Evolutionary conservation across 2,329 filamentous ascomycete genomes (phyloP), one percentile per base, ranked within the genome.

Genomic region (Calycina herbarum): DNA sequence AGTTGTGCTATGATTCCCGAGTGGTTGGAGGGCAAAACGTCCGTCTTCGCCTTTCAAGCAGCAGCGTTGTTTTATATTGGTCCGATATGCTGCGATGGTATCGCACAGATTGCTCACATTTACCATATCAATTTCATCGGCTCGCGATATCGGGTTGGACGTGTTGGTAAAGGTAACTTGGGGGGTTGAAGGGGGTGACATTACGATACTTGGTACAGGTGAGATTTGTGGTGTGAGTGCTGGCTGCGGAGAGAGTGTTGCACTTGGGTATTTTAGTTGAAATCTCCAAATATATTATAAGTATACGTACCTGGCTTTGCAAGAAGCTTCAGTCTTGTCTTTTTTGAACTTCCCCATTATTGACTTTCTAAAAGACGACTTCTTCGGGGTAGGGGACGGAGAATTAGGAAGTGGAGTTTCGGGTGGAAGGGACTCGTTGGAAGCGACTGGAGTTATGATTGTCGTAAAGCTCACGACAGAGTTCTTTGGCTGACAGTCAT

Each of bases 1-100:
- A 11, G 45, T 51, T 11, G 42, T 42, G 61, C 35, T 24, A 3
- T 56, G 24, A 35, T 57, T 64, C 33, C 62, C 61, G 5, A 64
- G 59, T 6, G 65, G 67, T 29, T 64, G 54, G 5, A 69, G 42
- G 40, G 63, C 20, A 58, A 67, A 69, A 51, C 64, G 61, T 24
- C 40, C 56, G 42, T 45, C 35, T 3, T 64, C 63, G 13, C 42
- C 61, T 62, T 57, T 61, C 11, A 67, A 59, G 45, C 45, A 24
- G 45, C 3, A 51, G 4, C 45, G 8, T 51, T 51, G 45, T 24
- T 24, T 7, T 24, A 24, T 20, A 20, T 51, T 24, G 6, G 45
- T 10, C 45, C 6, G 45, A 51, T 51, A 51, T 51, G n/a, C 20
- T 8, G 45, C 45, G 7, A 51, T 51, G 7, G 45, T 51, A 24